Evolutionary conservation across 2,329 filamentous ascomycete genomes (phyloP), one percentile per base, ranked within the genome.

Genomic region (Aspergillus fischeri): DNA sequence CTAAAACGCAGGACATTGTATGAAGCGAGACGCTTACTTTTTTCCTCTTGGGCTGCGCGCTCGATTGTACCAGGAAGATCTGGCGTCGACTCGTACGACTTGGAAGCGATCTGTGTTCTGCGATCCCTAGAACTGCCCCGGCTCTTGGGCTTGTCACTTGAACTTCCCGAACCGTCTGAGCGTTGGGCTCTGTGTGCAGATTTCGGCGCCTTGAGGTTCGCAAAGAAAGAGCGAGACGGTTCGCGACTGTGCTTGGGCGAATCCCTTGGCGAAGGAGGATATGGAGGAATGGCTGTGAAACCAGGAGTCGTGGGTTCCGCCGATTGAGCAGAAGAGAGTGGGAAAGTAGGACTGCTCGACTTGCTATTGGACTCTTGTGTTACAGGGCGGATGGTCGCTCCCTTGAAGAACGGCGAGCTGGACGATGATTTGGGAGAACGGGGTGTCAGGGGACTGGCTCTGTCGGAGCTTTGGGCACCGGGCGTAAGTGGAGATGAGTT

Each of bases 201-300:
- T 60, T 77, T 77, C 3, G 76, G 76, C 5, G 77, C 77, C 65
- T 78, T 79, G 47, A 80, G 67, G 55, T 73, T 78, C 11, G 76
- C 74, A 57, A 80, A 79, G 55, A 80, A 78, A 3, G 76, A 78
- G 51, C 73, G 75, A 3, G 77, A 80, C 3, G 72, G 65, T 59
- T 80, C 77, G 55, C 77, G 74, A 14, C 65, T 66, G 59, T 79
- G 77, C 57, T 75, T 77, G 14, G 68, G 63, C 6, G 72, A 62
- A 49, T 76, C 69, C 60, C 71, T 74, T 9, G 76, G 73, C 1
- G 77, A 78, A 21, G 75, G 71, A 54, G 77, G 76, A 51, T 75
- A 74, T 61, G 74, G 77, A 38, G 76, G 77, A 56, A 79, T 77
- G 9, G 77, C 75, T 6, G 76, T 78, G 47, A 79, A 69, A 17